Percentiles rank a stretch among this genome's conserved stretches.
These are phyloP conservation scores for Penicillium subrubescens DNA, from an alignment of 495 filamentous ascomycete genomes.

Conservation along the genomic window DNA sequence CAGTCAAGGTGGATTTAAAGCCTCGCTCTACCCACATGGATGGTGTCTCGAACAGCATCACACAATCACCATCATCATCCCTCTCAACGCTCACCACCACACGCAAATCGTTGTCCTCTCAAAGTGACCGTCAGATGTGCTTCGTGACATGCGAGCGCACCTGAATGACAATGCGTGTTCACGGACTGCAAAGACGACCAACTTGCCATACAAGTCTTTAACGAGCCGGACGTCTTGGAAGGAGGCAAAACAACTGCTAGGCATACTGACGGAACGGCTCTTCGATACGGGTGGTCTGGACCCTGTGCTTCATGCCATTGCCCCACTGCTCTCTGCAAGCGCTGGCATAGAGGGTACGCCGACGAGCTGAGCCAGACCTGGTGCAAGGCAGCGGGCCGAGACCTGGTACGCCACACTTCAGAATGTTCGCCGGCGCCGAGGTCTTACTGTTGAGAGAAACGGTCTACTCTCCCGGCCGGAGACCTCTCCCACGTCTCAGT, in stretches of 20 bases:
- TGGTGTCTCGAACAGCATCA: background rate
- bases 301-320: background rate
- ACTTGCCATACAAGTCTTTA: background rate
- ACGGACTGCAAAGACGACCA: background rate
- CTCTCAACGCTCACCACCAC: background rate
- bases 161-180: background rate
- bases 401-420: background rate
- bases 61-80: background rate
- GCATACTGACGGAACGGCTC: background rate
- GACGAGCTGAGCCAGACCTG: background rate
- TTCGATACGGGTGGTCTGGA: background rate
- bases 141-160: background rate
- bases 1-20: background rate
- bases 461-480: background rate
- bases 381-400: too few relatives aligned
- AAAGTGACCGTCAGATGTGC: background rate
- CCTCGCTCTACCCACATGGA: background rate
- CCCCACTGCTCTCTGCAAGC: background rate
- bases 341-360: background rate
- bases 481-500: background rate
- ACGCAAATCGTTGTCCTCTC: background rate
- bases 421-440: background rate
- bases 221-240: background rate
- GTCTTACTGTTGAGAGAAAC: background rate
- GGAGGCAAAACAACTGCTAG: background rate